These are phyloP conservation scores for Xylaria cubensis DNA, from an alignment of 495 filamentous ascomycete species.

Conservation along the genomic window DNA sequence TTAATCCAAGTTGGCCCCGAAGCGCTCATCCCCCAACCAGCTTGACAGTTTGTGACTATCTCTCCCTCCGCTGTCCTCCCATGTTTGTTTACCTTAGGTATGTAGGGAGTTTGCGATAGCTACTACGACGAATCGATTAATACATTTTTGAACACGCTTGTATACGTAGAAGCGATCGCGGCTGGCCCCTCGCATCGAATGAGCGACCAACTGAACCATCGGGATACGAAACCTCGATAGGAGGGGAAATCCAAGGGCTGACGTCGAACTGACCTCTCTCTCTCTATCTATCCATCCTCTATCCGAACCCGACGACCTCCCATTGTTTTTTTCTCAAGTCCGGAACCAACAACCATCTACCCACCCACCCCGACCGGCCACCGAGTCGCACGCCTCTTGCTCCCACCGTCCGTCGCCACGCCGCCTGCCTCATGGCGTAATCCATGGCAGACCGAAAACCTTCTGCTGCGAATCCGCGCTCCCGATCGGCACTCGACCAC, in stretches of 20 bases:
- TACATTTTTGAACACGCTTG: slow-evolving; percentile 2
- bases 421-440: slow-evolving; percentile 60
- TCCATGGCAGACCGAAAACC: slow-evolving; percentile 63
- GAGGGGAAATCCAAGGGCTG: slow-evolving; percentile 29
- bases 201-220: slow-evolving; percentile 18
- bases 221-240: slow-evolving; percentile 26
- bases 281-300: too few relatives aligned
- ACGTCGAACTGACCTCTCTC: slow-evolving; percentile 29
- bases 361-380: background rate
- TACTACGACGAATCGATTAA: background rate
- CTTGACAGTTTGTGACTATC: slow-evolving; percentile 18
- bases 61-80: slow-evolving; percentile 8
- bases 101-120: background rate
- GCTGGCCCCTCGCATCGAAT: slow-evolving; percentile 22
- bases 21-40: slow-evolving; percentile 22
- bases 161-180: slow-evolving; percentile 12
- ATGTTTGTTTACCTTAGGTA: background rate
- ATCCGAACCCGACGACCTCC: slow-evolving; percentile 18
- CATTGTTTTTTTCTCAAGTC: slow-evolving; percentile 6
- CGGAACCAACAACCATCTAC: background rate
- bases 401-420: slow-evolving; percentile 35
- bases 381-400: slow-evolving; percentile 25
- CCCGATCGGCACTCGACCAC: slow-evolving; percentile 61
- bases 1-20: slow-evolving; percentile 18
- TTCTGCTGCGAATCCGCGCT: slow-evolving; percentile 56